A percentile compares a stretch with the other conserved stretches of the same genome.
Evolutionary conservation across 768 basidiomycete genomes (phyloP).

Genomic region (Hydnomerulius pinastri): DNA sequence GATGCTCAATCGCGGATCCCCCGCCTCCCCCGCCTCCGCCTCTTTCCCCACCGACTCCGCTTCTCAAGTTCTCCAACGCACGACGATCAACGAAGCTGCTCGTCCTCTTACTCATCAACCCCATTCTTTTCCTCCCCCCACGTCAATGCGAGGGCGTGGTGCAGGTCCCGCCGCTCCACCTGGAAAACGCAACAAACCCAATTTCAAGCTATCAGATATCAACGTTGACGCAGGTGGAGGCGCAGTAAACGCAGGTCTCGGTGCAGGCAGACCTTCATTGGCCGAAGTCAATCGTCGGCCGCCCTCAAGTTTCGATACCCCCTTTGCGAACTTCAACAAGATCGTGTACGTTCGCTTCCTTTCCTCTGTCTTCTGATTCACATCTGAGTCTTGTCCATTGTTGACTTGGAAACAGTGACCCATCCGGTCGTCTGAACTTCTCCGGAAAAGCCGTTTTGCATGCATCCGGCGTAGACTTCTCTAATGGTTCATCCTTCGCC

Average conservation of each 20-base stretch:
- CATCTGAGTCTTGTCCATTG: constrained; percentile 1
- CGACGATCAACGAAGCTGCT: constrained; percentile 29
- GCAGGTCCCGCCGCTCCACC: constrained; percentile 42
- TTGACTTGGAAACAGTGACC: constrained; percentile 61
- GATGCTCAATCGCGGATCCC: constrained; percentile 48
- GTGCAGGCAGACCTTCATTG: constrained; percentile 61
- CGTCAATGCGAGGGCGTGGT: constrained; percentile 25
- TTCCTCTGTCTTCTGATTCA: constrained; percentile 7
- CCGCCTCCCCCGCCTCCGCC: constrained; percentile 26
- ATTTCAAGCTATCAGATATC: constrained; percentile 67
- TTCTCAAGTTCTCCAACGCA: constrained; percentile 40
- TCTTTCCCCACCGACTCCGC: constrained; percentile 42
- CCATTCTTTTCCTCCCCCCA: constrained; percentile 38
- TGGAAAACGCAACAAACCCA: constrained; percentile 49
- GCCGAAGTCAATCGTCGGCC: constrained; percentile 40
- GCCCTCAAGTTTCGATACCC: constrained; percentile 57
- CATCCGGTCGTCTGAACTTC: constrained; percentile 94
- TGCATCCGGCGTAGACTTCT: constrained; percentile 86
- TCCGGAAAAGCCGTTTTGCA: constrained; percentile 91
- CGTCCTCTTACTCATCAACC: constrained; percentile 35
- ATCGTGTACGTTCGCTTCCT: constrained; percentile 71
- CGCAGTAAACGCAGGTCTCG: constrained; percentile 67
- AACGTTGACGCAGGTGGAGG: constrained; percentile 51
- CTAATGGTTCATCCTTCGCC: constrained; percentile 83
- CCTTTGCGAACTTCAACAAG: constrained; percentile 90